Base-by-base conservation (phyloP, 352 stramenopile genomes). In the Pythium brassicae region DNA sequence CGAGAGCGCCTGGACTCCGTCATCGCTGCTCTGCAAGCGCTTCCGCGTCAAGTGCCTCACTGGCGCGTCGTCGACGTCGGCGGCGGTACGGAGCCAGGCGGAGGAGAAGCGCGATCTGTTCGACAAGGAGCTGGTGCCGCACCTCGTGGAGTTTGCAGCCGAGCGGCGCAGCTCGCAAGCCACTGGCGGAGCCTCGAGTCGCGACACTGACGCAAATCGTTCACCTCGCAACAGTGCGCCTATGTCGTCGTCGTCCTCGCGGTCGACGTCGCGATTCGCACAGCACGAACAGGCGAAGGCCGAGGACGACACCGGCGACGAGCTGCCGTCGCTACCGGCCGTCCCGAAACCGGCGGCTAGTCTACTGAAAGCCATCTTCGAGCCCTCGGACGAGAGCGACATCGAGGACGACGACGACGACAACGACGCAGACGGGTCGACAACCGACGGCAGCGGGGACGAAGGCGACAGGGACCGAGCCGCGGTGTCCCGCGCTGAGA, bases 291-390 rank as follows among this genome's bases (percentile, higher is more conserved):
- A 29, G 15, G 17, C 53, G 26, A 17, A 23, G 6, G 25, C 39
- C 23, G 14, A 45, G 12, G 61, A 57, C 3, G 56, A 59, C 3
- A 9, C 3, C 29, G 17, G 26, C n/a, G 56, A 68, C 11, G 65
- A 77, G 19, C 54, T 89, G 2, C 66, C 63, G 5, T 61, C 67
- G 10, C 55, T 92, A 8, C 72, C 72, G 35, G 55, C 61, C 35
- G 61, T 70, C n/a, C 50, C 74, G 35, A 79, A 81, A 34, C 71
- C 80, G 3, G 66, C 73, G 8, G 51, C 53, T 2, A 74, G 71
- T 68, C 57, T 94, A 45, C 63, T 94, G 23, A 82, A 86, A 65
- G 86, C 81, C 17, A 92, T 94, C 51, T 94, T 94, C 64, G 82
- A 92, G 55, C 78, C 77, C 1, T 87, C 79, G 2, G 84, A 92